phyloP scores from a whole-genome alignment of 2,329 filamentous ascomycete species.

The Periglandula ipomoeae region DNA sequence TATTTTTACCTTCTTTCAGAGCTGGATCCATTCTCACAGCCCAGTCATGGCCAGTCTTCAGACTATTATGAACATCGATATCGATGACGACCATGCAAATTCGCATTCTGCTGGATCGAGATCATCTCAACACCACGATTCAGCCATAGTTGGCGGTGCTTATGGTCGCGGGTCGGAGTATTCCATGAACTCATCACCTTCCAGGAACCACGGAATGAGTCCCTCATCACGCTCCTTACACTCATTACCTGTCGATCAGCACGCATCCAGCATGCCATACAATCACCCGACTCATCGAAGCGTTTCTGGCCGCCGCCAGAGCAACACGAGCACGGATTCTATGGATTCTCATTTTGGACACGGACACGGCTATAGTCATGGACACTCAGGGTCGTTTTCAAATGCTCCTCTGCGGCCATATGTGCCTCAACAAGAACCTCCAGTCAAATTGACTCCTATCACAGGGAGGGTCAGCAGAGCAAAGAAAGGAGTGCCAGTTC shows the following conservation, averaged over 20 bases:
- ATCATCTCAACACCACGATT: conserved; percentile 18
- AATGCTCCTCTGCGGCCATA: conserved; percentile 31
- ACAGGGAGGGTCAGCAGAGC: conserved; percentile 48
- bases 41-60: conserved; percentile 44
- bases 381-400: conserved; percentile 16
- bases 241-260: conserved; percentile 15
- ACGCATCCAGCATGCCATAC: conserved; percentile 17
- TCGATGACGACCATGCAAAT: conserved; percentile 38
- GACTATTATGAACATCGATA: conserved; percentile 48
- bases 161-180: conserved; percentile 10
- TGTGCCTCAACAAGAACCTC: conserved; percentile 26
- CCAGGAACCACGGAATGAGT: conserved; percentile 26
- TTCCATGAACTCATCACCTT: conserved; percentile 19
- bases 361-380: conserved; percentile 14
- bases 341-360: conserved; percentile 33
- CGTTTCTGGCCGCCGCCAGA: conserved; percentile 26
- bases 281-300: conserved; percentile 15
- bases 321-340: conserved; percentile 38
- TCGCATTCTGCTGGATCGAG: conserved; percentile 29
- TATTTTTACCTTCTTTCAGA: neutral
- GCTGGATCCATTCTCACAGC: conserved; percentile 30
- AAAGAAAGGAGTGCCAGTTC: conserved; percentile 50
- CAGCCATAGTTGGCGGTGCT: conserved; percentile 24
- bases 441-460: conserved; percentile 45
- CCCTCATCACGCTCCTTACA: conserved; percentile 20